Base-by-base conservation (phyloP, 2,329 filamentous ascomycete species). In the Chalaropsis ovoidea region DNA sequence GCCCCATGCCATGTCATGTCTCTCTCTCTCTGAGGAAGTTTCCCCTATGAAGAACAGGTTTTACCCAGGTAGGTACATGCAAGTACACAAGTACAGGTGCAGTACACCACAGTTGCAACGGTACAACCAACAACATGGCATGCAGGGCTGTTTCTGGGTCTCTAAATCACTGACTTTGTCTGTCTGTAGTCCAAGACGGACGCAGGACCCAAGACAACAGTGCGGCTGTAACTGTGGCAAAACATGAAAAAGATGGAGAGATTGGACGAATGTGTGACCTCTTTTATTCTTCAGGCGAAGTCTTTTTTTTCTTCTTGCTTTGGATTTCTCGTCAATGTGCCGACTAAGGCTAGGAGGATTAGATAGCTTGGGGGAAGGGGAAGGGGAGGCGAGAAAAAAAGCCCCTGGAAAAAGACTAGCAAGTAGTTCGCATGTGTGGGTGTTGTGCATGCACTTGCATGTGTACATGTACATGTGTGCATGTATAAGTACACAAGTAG, bases 201-300 rank as follows among this genome's bases (percentile, higher is more conserved):
- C 31, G 31, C 15, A 35, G 10, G 19, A 31, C 54, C 31, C 24
- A 22, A 39, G 54, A 58, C 27, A 58, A 31, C 24, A 39, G 54
- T 39, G 54, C 54, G 54, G 54, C 54, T 58, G 54, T 35, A 58
- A 39, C 54, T 39, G 8, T 58, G 54, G 13, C 54, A 58, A 58
- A 58, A 58, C 27, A 39, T 35, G 54, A 39, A 22, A 19, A 11
- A 39, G 27, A 2, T 35, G 54, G 54, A 39, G 11, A n/a, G 27
- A 17, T 58, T 58, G 27, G 54, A 58, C n/a, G 54, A 58, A 58
- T 3, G 54, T 58, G 54, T 35, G 54, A 8, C 27, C 2, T 31
- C 24, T 39, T 11, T 39, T 10, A 27, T 24, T 27, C 17, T 31
- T n/a, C n/a, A n/a, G n/a, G n/a, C n/a, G n/a, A n/a, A n/a, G n/a